Conservation (phyloP, 1,284 basidiomycete genomes). For the Melampsora larici-populina region DNA sequence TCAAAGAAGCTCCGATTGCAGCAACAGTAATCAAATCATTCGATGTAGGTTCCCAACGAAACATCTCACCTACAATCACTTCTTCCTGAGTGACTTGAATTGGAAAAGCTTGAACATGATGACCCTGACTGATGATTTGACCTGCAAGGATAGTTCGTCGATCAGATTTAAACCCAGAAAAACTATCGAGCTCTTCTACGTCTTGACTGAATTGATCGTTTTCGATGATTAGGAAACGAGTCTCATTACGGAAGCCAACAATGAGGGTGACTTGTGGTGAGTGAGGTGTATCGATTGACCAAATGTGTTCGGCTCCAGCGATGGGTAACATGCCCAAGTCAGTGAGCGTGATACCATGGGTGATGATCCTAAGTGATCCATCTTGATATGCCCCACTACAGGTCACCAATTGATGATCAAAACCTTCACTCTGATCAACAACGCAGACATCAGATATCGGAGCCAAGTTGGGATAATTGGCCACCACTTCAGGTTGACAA, state of each 20-base stretch:
- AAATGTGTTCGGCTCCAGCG: constrained; percentile 25
- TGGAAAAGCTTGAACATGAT: neutral
- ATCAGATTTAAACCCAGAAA: constrained; percentile 15
- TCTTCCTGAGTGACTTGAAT: constrained; percentile 19
- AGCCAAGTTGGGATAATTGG: constrained; percentile 19
- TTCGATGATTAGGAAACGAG: neutral
- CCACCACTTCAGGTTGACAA: constrained; percentile 9
- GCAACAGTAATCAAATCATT: neutral
- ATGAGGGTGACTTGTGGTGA: neutral
- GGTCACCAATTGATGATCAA: constrained; percentile 21
- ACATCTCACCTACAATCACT: constrained; percentile 17
- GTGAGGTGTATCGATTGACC: neutral
- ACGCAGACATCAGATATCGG: constrained; percentile 29
- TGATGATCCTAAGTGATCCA: constrained; percentile 24
- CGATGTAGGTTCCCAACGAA: constrained; percentile 6
- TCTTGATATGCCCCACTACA: constrained; percentile 41
- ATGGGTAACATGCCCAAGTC: constrained; percentile 11
- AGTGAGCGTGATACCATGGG: constrained; percentile 11
- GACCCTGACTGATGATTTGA: neutral
- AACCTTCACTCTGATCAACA: constrained; percentile 4
- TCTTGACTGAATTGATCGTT: constrained; percentile 7
- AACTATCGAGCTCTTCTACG: constrained; percentile 19
- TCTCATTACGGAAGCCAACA: constrained; percentile 19
- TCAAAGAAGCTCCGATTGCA: neutral
- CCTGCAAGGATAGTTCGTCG: constrained; percentile 27